These are phyloP conservation scores for Phytophthora meadii DNA, from an alignment of 352 stramenopile species.

Conservation along the genomic window DNA sequence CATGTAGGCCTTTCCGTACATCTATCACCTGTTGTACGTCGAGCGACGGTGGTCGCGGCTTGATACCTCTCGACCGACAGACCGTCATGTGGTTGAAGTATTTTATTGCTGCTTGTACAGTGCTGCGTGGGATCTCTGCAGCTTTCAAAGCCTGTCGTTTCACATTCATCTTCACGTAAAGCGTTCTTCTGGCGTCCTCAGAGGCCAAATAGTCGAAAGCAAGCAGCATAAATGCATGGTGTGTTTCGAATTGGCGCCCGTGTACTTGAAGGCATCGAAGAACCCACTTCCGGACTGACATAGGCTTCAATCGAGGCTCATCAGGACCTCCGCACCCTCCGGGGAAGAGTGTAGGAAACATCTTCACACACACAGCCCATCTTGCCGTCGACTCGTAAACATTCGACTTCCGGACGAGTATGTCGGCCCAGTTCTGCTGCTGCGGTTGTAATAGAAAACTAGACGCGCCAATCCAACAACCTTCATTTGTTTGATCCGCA, in stretches of 20 bases:
- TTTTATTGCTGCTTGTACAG: slow-evolving; percentile 17
- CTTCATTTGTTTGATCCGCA: neutral
- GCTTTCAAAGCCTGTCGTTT: slow-evolving; percentile 10
- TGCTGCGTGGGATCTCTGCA: neutral
- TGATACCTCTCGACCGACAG: neutral
- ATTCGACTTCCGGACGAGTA: slow-evolving; percentile 15
- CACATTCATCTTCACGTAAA: slow-evolving; percentile 35
- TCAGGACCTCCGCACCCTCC: slow-evolving; percentile 10
- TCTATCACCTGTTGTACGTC: slow-evolving; percentile 16
- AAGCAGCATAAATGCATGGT: slow-evolving; percentile 36
- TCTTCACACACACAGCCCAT: slow-evolving; percentile 10
- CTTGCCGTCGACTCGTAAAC: neutral
- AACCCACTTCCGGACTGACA: slow-evolving; percentile 28
- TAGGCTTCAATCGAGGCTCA: slow-evolving; percentile 25
- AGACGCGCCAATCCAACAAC: slow-evolving; percentile 7
- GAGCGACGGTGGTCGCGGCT: neutral
- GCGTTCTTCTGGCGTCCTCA: slow-evolving; percentile 11
- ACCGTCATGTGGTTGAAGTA: slow-evolving; percentile 21
- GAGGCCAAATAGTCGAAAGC: slow-evolving; percentile 31
- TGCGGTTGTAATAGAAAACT: slow-evolving; percentile 1
- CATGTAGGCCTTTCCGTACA: slow-evolving; percentile 23
- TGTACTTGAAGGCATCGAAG: slow-evolving; percentile 10
- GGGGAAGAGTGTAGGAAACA: slow-evolving; percentile 25
- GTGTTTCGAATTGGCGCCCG: slow-evolving; percentile 24
- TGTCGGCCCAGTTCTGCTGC: neutral